Evolutionary conservation across 305 asterid species (phyloP), one percentile per base, ranked within the genome.

Genomic region (Ilex paraguariensis): DNA sequence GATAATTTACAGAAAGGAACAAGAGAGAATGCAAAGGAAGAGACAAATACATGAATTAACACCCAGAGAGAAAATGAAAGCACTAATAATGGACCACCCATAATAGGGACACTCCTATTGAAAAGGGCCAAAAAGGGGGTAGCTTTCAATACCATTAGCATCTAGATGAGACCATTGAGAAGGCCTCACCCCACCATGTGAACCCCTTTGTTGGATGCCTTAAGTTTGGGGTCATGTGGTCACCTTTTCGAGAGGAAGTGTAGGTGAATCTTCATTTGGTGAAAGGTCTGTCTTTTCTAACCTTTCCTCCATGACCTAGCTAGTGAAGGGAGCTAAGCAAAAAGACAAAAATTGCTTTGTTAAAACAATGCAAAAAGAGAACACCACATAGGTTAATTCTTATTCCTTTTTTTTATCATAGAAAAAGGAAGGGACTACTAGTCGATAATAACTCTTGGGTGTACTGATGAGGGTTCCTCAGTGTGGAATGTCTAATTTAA

Each of bases 101-200:
- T 17, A 65, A 56, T 65, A 52, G 64, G 63, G 66, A 69, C 67
- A 12, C 53, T 12, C n/a, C 61, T 65, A 65, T 48, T 55, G 68
- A 69, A 70, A 73, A 70, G 78, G 76, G 77, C 71, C 67, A 75
- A 80, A 71, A 15, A 6, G 48, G 58, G 65, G 66, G 72, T 60
- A 63, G 77, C 75, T 81, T 76, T 76, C 75, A 66, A 65, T 52
- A 56, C 49, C 71, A 58, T 30, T 31, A 13, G 54, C 15, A 6
- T 39, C n/a, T n/a, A 44, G 32, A 39, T 9, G 7, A 32, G 7
- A 33, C 16, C 36, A 55, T 45, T 36, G 59, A 39, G 12, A 21
- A 13, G 50, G 50, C 64, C 21, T 68, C 69, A 6, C 70, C 79
- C 74, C 70, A 70, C 80, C 80, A 76, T 60, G 82, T 75, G 85